phyloP scores from a whole-genome alignment of 345 rosid species.

The Acer negundo region DNA sequence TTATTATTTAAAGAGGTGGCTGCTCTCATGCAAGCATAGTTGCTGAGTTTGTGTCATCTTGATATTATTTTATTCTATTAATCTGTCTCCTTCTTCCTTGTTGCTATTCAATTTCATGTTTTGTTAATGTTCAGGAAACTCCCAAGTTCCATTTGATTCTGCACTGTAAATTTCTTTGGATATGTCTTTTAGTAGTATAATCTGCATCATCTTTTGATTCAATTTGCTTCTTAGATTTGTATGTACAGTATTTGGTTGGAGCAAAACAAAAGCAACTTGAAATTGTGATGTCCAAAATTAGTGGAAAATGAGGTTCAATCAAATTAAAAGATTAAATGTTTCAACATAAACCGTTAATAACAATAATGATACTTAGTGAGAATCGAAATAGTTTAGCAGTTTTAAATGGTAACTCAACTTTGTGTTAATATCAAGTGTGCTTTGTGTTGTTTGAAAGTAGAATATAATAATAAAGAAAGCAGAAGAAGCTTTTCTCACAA shows the following conservation, averaged over 20 bases:
- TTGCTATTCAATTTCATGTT: neutral
- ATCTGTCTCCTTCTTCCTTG: neutral
- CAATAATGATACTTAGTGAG: neutral
- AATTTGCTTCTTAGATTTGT: neutral
- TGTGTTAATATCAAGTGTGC: neutral
- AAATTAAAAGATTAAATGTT: neutral
- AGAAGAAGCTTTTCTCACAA: neutral
- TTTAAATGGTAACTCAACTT: neutral
- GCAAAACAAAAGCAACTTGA: neutral
- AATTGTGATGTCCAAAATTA: neutral
- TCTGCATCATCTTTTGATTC: neutral
- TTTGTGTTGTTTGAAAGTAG: neutral
- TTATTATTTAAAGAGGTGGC: slow-evolving; percentile 6
- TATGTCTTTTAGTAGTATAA: too few species aligned
- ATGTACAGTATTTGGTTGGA: too few species aligned
- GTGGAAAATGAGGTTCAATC: too few species aligned
- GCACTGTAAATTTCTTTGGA: neutral
- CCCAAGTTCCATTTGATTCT: neutral
- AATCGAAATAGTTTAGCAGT: neutral
- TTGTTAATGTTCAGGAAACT: neutral
- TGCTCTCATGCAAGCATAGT: neutral
- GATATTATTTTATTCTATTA: neutral
- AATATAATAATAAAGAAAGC: neutral
- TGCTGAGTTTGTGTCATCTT: neutral
- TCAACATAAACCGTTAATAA: neutral